These are phyloP conservation scores for Fraxinus excelsior DNA, from an alignment of 257 asterid species.

Conservation along the genomic window DNA sequence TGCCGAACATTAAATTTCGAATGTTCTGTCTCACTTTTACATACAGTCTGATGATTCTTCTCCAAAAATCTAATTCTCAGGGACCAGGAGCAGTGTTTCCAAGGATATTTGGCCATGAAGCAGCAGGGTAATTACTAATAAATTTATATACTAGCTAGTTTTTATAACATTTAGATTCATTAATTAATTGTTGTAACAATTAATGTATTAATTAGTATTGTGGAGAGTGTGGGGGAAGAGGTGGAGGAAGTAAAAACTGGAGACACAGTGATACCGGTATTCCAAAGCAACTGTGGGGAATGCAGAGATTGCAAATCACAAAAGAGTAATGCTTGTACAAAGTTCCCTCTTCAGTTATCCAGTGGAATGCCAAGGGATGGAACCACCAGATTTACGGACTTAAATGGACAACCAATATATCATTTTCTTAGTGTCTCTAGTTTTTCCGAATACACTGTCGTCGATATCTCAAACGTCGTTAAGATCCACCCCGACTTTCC, in stretches of 20 bases:
- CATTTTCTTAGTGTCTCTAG: constrained; percentile 37
- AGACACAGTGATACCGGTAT: constrained; percentile 39
- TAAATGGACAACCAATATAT: constrained; percentile 30
- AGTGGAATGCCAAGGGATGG: constrained; percentile 49
- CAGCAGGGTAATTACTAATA: constrained; percentile 37
- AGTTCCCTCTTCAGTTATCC: constrained; percentile 20
- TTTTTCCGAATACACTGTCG: constrained; percentile 46
- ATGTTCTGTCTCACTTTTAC: too few relatives aligned
- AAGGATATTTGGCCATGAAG: constrained; percentile 52
- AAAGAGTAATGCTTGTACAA: constrained; percentile 38
- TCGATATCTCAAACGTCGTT: constrained; percentile 42
- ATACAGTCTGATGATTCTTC: neutral
- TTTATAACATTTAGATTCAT: neutral
- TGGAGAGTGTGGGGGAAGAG: constrained; percentile 49
- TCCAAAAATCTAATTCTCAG: constrained; percentile 19
- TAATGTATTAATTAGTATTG: constrained; percentile 25
- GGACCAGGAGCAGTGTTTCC: constrained; percentile 36
- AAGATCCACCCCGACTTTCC: constrained; percentile 36
- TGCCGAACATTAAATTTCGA: neutral
- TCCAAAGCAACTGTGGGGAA: constrained; percentile 41
- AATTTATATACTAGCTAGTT: neutral
- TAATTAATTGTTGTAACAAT: neutral
- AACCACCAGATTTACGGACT: constrained; percentile 35
- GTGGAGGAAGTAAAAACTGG: constrained; percentile 49
- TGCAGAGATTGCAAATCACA: constrained; percentile 41